These are phyloP conservation scores for Pascua guehoae DNA, from an alignment of 1,284 basidiomycete genomes.

Conservation along the genomic window DNA sequence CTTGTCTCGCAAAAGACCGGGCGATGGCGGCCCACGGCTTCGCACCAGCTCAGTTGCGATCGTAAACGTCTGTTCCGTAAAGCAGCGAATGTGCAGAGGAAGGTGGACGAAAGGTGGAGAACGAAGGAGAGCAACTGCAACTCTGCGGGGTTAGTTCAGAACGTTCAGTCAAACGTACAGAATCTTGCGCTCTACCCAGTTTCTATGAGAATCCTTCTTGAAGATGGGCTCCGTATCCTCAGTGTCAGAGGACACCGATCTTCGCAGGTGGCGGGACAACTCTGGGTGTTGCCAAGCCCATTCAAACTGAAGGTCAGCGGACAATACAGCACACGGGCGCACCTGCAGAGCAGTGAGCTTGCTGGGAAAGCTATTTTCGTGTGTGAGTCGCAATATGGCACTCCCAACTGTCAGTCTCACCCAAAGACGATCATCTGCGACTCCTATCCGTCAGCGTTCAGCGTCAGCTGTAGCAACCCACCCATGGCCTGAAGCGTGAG, in stretches of 20 bases:
- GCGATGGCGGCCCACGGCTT: not conserved
- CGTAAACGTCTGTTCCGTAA: slow-evolving; percentile 55
- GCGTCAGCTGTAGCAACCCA: slow-evolving; percentile 26
- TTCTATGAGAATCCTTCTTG: slow-evolving; percentile 37
- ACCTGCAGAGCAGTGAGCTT: slow-evolving; percentile 67
- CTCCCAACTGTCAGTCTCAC: slow-evolving; percentile 16
- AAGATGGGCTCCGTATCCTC: slow-evolving; percentile 24
- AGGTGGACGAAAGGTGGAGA: slow-evolving; percentile 19
- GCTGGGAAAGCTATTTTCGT: slow-evolving; percentile 65
- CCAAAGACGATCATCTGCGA: slow-evolving; percentile 84
- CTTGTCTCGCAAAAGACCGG: too few relatives aligned
- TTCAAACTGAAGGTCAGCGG: slow-evolving; percentile 61
- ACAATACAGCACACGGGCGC: slow-evolving; percentile 4
- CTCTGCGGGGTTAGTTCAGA: slow-evolving; percentile 19
- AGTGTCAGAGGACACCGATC: not conserved
- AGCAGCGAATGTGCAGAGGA: slow-evolving; percentile 57
- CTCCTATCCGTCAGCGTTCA: slow-evolving; percentile 23
- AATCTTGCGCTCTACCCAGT: slow-evolving; percentile 38
- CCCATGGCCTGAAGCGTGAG: slow-evolving; percentile 69
- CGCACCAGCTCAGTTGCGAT: slow-evolving; percentile 5
- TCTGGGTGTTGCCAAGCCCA: slow-evolving; percentile 85
- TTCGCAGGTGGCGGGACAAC: slow-evolving; percentile 50
- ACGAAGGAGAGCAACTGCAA: slow-evolving; percentile 39
- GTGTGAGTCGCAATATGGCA: not conserved
- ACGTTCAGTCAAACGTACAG: slow-evolving; percentile 23